phyloP scores from a whole-genome alignment of 805 yeast genomes.

The Brettanomyces naardenensis region DNA sequence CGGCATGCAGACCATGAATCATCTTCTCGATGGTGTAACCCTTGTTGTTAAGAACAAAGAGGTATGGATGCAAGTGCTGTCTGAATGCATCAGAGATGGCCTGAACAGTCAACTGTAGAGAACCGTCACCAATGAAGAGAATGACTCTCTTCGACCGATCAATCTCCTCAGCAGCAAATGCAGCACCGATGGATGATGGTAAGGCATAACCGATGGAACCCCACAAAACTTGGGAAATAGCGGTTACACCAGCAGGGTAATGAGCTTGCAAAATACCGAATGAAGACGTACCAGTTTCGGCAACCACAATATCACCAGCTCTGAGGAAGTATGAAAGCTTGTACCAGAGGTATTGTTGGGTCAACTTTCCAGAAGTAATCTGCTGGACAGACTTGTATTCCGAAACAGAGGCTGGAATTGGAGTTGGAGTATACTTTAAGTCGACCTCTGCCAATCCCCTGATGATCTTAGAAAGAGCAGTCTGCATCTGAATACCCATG shows the following conservation, averaged over 20 bases:
- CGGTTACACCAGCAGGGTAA: constrained; percentile 54
- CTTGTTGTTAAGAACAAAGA: constrained; percentile 61
- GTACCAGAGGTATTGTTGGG: constrained; percentile 67
- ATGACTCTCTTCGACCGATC: constrained; percentile 56
- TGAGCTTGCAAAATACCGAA: constrained; percentile 62
- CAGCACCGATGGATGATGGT: constrained; percentile 64
- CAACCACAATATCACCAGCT: constrained; percentile 58
- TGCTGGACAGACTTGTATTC: constrained; percentile 35
- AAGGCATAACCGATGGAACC: constrained; percentile 69
- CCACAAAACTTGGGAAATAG: constrained; percentile 71
- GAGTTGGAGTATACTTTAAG: constrained; percentile 39
- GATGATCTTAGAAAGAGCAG: constrained; percentile 37
- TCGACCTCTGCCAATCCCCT: constrained; percentile 24
- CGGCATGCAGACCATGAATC: constrained; percentile 60
- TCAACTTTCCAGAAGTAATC: constrained; percentile 36
- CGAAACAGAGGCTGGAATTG: constrained; percentile 40
- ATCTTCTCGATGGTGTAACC: constrained; percentile 73
- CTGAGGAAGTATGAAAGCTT: constrained; percentile 53
- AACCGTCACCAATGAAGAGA: constrained; percentile 69
- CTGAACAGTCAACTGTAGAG: constrained; percentile 67
- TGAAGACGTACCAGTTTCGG: constrained; percentile 73
- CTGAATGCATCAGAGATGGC: constrained; percentile 64
- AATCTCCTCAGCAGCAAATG: constrained; percentile 60
- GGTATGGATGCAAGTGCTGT: constrained; percentile 59
- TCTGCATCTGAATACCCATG: constrained; percentile 68